Evolutionary conservation across 306 rosid species (phyloP), one percentile per base, ranked within the genome.

Genomic region (Acacia melanoxylon): DNA sequence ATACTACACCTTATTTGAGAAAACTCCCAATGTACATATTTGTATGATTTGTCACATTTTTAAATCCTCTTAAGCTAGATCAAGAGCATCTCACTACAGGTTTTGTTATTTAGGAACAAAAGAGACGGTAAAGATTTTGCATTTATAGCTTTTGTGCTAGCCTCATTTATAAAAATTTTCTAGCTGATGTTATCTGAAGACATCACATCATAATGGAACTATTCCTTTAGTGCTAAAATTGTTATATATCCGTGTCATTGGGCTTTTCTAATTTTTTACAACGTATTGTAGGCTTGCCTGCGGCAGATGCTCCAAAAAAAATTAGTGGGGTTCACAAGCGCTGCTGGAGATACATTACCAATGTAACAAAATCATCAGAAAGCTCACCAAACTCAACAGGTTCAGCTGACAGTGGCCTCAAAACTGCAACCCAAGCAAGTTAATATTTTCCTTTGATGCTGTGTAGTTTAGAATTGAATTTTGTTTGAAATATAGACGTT

Each of bases 301-400:
- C 84, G 45, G 97, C 90, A 7, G 92, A 87, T 68, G 90, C 90
- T 73, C 92, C 99, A 2, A 96, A 92, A 88, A 93, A 93, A 84
- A 90, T 96, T 37, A 92, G 99, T 72, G 99, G 99, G 81, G 99
- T 92, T 80, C 96, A 96, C 91, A 96, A 96, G 88, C 97, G 99
- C 54, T 90, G 99, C 83, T 96, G 99, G 99, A 92, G 83, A 85
- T 93, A 93, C 88, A 88, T 93, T 74, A 83, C 90, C 54, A 81
- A 81, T 82, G 70, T 83, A 68, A 68, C 86, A 25, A 90, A 80
- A 63, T 72, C 87, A 44, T 48, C 72, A 15, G 92, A 83, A 82
- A 77, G 78, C 82, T 79, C 83, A 27, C 79, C 88, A 37, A 89
- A 67, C 56, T 51, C 10, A 69, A 76, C 88, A 8, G 87, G 82